Conservation (phyloP, 768 basidiomycete genomes). For the Lactifluus volemus region DNA sequence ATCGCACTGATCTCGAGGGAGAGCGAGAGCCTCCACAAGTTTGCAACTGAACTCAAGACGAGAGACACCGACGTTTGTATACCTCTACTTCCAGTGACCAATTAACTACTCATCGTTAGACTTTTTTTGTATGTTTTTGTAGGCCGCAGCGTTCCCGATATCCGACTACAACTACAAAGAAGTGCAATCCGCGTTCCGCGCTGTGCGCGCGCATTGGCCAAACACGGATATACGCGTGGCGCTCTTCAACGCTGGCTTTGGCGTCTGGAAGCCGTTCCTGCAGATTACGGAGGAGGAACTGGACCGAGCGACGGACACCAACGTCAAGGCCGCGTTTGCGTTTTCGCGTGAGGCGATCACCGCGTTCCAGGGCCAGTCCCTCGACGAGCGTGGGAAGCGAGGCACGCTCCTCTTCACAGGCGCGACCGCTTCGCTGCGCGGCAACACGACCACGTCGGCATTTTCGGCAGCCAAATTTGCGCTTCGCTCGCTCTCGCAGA, state of each 20-base stretch:
- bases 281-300: conserved; percentile 32
- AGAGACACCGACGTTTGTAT: conserved; percentile 29
- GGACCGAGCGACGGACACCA: conserved; percentile 24
- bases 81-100: background rate
- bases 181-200: conserved; percentile 27
- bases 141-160: conserved; percentile 34
- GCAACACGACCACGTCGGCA: conserved; percentile 31
- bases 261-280: conserved; percentile 33
- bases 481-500: conserved; percentile 35
- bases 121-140: background rate
- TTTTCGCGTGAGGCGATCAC: conserved; percentile 30
- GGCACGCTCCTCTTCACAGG: conserved; percentile 39
- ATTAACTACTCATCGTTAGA: too few relatives aligned
- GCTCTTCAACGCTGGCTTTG: conserved; percentile 33
- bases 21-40: conserved; percentile 26
- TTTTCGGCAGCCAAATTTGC: conserved; percentile 37
- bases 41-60: conserved; percentile 29
- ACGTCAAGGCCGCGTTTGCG: conserved; percentile 33
- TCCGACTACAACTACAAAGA: conserved; percentile 27
- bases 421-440: conserved; percentile 34
- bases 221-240: conserved; percentile 31
- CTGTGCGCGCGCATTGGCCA: conserved; percentile 28
- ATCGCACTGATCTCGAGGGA: conserved; percentile 34
- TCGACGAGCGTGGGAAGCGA: conserved; percentile 28
- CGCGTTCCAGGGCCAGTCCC: conserved; percentile 27